Base-by-base conservation (phyloP, 1,139 yeast genomes). In the Pichia sp. region DNA sequence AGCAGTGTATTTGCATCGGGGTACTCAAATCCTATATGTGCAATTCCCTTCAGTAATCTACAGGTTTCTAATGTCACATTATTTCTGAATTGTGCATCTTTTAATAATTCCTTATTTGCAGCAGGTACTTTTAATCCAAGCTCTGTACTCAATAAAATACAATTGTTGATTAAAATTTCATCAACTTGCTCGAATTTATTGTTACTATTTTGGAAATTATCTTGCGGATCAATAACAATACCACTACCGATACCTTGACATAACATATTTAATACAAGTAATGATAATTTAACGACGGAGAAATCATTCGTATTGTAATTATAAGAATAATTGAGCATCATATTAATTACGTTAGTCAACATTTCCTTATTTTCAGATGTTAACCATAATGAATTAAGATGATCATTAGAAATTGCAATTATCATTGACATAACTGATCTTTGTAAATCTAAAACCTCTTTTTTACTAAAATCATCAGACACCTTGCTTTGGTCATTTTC, bases 1-100 rank as follows among this genome's bases (percentile, higher is more conserved):
- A 45, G 55, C 33, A 48, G 32, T 22, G 50, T 49, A 39, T 56
- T 58, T 6, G 52, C 38, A 37, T 61, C 64, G 4, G 64, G 64
- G 10, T 58, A 41, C 16, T 53, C 54, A 40, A 46, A 65, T 53
- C 66, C 76, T 31, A 57, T 50, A 39, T 51, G 60, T 16, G 54
- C 82, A 52, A 86, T 70, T 4, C 82, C 71, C 55, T 80, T 83
- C 59, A 90, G 76, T 35, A 89, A 68, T 35, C 77, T 68, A 0
- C 95, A 80, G 10, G 87, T 69, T 57, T 92, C 98, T 34, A 59
- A 47, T 50, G 79, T 78, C 3, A 89, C 82, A 38, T 86, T 73
- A 44, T 80, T 70, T 56, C 94, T 75, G 55, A 76, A 78, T 59
- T 86, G 90, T 3, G 95, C 95, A 59, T 89, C 96, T 53, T 78